Percentiles rank a stretch among this genome's conserved stretches.
phyloP scores from a whole-genome alignment of 1,284 basidiomycete genomes.

The Pseudozyma thailandica region DNA sequence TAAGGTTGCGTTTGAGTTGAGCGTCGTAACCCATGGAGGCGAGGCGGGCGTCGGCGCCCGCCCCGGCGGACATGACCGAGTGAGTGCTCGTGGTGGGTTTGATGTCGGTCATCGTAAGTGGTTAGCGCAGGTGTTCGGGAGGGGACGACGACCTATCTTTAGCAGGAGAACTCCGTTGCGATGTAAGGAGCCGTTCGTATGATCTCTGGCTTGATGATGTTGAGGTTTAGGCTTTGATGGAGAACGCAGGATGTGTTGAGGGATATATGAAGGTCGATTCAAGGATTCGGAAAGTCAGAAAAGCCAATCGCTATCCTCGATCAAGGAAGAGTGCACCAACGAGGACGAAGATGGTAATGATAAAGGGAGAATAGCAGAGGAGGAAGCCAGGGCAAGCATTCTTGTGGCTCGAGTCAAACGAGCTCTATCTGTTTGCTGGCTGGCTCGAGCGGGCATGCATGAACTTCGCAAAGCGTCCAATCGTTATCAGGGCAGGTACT shows the following conservation, averaged over 20 bases:
- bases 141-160: too few relatives aligned
- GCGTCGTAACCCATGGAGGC: conserved; percentile 70
- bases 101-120: conserved; percentile 17
- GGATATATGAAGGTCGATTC: too few relatives aligned
- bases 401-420: not conserved
- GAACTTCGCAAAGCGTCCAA: not conserved
- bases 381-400: too few relatives aligned
- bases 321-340: too few relatives aligned
- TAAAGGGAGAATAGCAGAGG: too few relatives aligned
- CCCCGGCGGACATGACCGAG: conserved; percentile 52
- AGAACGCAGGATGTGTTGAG: too few relatives aligned
- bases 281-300: too few relatives aligned
- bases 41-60: conserved; percentile 64
- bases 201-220: too few relatives aligned
- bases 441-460: conserved; percentile 4
- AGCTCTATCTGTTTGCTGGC: conserved; percentile 6
- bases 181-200: too few relatives aligned
- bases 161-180: too few relatives aligned
- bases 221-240: too few relatives aligned
- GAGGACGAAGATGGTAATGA: not conserved
- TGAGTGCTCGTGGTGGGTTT: conserved; percentile 45
- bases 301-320: too few relatives aligned
- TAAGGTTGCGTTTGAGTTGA: conserved; percentile 70
- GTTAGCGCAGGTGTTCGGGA: not conserved
- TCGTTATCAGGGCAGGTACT: not conserved